Evolutionary conservation across 2,329 filamentous ascomycete genomes (phyloP), one percentile per base, ranked within the genome.

Genomic region (Aspergillus pseudotamarii): DNA sequence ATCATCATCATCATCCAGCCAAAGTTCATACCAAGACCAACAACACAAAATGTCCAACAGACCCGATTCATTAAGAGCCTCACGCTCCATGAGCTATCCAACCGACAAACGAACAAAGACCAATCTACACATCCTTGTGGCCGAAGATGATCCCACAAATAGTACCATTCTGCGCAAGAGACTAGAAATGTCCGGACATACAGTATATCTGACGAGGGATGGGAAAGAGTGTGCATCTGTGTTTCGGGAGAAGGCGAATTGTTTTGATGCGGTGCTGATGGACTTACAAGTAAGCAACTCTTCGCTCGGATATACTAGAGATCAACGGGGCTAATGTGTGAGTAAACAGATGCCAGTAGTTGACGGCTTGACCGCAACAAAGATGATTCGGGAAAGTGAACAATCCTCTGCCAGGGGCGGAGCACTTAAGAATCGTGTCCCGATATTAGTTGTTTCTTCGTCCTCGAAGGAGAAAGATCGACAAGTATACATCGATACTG

Each of bases 71-170:
- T 38, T 26, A 10, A 38, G 51, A 55, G 14, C 51, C 11, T 38
- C 51, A 14, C 51, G 51, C 51, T 36, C 51, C 21, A 38, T 55
- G 14, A 55, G n/a, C 30, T 55, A 38, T 41, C 51, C 51, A 11
- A 38, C 51, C 11, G 41, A 56, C 36, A 26, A 53, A 28, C n/a
- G 28, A 51, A 11, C 51, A 8, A 55, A 38, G 38, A 38, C 32
- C 51, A 51, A 51, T 51, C 67, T 75, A 10, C 70, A 68, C 21
- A 87, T 96, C 2, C 82, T 96, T 26, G 87, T 96, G 41, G 93
- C 93, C 0, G 93, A 96, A 72, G 93, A 97, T 68, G 93, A 96
- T 70, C 92, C 92, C 0, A 89, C 96, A 69, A 96, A 96, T 69
- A 91, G 91, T 77, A 90, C 88, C 63, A 91, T 96, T 48, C 80